Base-by-base conservation (phyloP, 495 filamentous ascomycete genomes). In the Aspergillus asperescens region DNA sequence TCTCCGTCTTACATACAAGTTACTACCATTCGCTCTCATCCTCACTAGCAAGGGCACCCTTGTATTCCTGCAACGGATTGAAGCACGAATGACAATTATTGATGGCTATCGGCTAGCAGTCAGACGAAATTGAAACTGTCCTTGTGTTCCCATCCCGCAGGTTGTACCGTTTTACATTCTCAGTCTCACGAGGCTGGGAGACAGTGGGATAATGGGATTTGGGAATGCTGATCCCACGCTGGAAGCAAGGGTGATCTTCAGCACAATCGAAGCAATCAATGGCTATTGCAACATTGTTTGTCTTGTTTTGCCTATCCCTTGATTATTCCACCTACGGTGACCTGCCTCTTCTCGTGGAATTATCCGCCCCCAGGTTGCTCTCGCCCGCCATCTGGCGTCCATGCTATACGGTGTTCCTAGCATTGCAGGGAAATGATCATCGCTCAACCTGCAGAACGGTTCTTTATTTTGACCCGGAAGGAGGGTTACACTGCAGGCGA, bases 401-500 rank as follows among this genome's bases (percentile, higher is more conserved):
- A 49, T 28, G 34, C 34, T 24, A n/a, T n/a, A n/a, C n/a, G n/a
- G 35, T 40, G 25, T 23, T 3, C n/a, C n/a, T n/a, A n/a, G n/a
- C 3, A 41, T 38, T 12, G 3, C 18, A 22, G 45, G 18, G 12
- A 40, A 38, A 20, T 29, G 40, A 40, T 34, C 37, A 22, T 12
- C 19, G 24, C 13, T 8, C 8, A 28, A 15, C 40, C 16, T 35
- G 15, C 20, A 19, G 41, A 18, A 35, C 29, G 16, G 3, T 31
- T 34, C 2, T 13, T 3, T 27, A 19, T 12, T 16, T 8, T 12
- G 15, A 38, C n/a, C 32, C 10, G 22, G 37, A 48, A 15, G 42
- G 40, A 29, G 40, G 41, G 55, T 58, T 48, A 29, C 55, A 58
- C 55, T 31, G 38, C 50, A 41, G 37, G 24, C 15, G 13, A 40